These are phyloP conservation scores for Candolleomyces efflorescens DNA, from an alignment of 768 basidiomycete species.

Conservation along the genomic window DNA sequence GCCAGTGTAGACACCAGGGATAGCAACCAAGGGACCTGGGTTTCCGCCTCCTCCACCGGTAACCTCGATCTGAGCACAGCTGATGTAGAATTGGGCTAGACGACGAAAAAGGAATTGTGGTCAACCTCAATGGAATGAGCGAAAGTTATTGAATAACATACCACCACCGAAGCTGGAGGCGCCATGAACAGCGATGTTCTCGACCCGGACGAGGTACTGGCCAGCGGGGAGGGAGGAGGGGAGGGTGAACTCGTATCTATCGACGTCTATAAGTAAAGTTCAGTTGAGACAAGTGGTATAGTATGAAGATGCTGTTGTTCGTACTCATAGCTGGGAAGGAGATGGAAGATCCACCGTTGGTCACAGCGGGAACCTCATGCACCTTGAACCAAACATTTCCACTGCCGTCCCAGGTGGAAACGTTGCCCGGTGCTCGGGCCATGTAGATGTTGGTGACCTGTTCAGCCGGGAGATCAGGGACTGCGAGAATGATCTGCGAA, in stretches of 20 bases:
- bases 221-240: slow-evolving; percentile 32
- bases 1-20: slow-evolving; percentile 26
- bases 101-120: too few species aligned
- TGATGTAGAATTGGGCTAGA: slow-evolving; percentile 27
- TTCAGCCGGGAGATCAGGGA: not conserved
- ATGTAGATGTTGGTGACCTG: slow-evolving; percentile 39
- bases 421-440: slow-evolving; percentile 43
- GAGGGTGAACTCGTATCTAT: slow-evolving; percentile 27
- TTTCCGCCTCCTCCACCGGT: slow-evolving; percentile 24
- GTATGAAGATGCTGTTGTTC: not conserved
- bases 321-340: slow-evolving; percentile 34
- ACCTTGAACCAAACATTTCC: slow-evolving; percentile 44
- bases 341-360: slow-evolving; percentile 34
- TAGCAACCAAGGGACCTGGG: slow-evolving; percentile 22
- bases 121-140: not conserved
- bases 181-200: slow-evolving; percentile 35
- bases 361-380: slow-evolving; percentile 36
- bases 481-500: not conserved
- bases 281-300: not conserved
- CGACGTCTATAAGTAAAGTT: not conserved
- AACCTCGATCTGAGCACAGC: slow-evolving; percentile 36
- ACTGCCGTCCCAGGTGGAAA: slow-evolving; percentile 33
- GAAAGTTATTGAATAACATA: slow-evolving; percentile 1
- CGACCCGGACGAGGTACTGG: slow-evolving; percentile 34
- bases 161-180: slow-evolving; percentile 33